These are phyloP conservation scores for Holtermanniella nyarrowii DNA, from an alignment of 768 basidiomycete genomes.

Conservation along the genomic window DNA sequence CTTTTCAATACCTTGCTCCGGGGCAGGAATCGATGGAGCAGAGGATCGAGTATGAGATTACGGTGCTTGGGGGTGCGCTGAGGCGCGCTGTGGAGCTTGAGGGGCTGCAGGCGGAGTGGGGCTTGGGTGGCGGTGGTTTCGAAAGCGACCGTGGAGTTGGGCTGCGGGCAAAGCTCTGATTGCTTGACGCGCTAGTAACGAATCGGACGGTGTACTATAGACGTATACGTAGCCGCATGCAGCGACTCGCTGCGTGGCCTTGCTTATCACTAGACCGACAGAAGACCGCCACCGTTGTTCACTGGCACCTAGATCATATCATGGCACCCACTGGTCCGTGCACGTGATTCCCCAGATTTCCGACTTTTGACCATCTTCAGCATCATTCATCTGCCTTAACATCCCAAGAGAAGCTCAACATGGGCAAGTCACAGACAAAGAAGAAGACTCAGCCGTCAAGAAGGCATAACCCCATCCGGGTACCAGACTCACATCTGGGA, in stretches of 20 bases:
- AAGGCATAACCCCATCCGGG: conserved; percentile 84
- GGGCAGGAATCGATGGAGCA: conserved; percentile 44
- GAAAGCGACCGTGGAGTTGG: too few relatives aligned
- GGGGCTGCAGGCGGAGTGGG: conserved; percentile 23
- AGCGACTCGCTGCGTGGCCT: background rate
- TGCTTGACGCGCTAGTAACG: background rate
- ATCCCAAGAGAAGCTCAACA: conserved; percentile 35
- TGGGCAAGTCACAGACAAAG: conserved; percentile 75
- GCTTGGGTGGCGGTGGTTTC: too few relatives aligned
- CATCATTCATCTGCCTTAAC: background rate
- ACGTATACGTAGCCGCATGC: background rate
- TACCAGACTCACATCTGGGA: conserved; percentile 83
- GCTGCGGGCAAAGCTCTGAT: background rate
- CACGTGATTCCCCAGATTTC: background rate
- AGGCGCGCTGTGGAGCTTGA: conserved; percentile 17
- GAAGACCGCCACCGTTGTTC: background rate
- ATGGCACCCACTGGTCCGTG: too few relatives aligned
- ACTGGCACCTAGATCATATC: background rate
- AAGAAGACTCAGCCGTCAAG: conserved; percentile 69
- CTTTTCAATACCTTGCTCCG: conserved; percentile 46
- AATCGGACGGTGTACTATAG: too few relatives aligned
- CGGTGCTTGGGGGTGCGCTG: conserved; percentile 12
- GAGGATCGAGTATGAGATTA: conserved; percentile 46
- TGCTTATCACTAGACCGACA: too few relatives aligned
- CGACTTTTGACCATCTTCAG: background rate